Conservation (phyloP, 176 grass and related monocot species). For the Dactylis glomerata region DNA sequence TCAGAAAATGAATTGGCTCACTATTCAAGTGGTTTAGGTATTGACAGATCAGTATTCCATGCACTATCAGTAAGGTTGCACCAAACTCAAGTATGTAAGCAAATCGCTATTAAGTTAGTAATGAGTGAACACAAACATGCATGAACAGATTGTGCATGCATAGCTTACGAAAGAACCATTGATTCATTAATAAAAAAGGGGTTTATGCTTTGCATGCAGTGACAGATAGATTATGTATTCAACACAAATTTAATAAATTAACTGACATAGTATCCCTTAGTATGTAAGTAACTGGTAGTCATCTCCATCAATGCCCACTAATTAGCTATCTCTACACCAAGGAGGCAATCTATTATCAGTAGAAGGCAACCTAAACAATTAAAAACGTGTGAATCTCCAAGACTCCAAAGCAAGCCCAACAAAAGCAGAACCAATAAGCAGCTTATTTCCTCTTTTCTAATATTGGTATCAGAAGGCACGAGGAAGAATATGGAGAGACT, state of each 20-base stretch:
- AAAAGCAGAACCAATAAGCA: background rate
- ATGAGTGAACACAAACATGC: background rate
- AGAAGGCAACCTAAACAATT: background rate
- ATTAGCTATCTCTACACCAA: background rate
- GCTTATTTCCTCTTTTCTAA: background rate
- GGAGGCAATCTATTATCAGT: background rate
- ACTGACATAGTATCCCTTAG: background rate
- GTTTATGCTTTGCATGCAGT: background rate
- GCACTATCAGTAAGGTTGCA: background rate
- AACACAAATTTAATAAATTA: background rate
- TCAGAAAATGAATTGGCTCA: slow-evolving; percentile 15
- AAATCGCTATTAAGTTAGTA: background rate
- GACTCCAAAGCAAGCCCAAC: background rate
- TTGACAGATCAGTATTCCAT: background rate
- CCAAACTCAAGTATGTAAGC: background rate
- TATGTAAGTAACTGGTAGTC: background rate
- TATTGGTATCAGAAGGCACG: background rate
- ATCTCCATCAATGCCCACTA: too few relatives aligned
- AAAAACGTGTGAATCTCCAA: background rate
- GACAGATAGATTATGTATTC: background rate
- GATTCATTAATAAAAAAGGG: background rate
- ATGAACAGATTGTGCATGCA: background rate
- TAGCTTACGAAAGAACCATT: background rate
- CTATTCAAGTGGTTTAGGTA: background rate
- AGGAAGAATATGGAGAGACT: background rate